Evolutionary conservation across 179 eudicot species (phyloP).

Genomic region (Beta corolliflora): DNA sequence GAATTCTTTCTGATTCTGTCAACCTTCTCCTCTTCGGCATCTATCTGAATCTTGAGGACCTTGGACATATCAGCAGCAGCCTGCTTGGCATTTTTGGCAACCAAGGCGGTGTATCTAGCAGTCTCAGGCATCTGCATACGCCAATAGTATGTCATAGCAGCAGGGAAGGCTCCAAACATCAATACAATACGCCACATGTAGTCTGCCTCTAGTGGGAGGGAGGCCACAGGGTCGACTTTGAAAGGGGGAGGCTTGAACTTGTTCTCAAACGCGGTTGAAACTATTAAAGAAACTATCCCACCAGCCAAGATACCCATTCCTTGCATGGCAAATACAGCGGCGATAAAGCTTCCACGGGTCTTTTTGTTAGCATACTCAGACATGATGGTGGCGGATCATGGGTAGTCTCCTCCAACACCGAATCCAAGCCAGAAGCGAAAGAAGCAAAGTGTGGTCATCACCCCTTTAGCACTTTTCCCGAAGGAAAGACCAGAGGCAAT

Average conservation of each 20-base stretch:
- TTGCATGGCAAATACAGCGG: constrained; percentile 26
- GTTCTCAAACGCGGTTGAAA: constrained; percentile 3
- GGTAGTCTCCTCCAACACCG: constrained; percentile 26
- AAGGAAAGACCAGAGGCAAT: constrained; percentile 23
- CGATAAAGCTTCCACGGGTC: constrained; percentile 20
- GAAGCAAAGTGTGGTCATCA: constrained; percentile 27
- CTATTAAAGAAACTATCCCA: constrained; percentile 6
- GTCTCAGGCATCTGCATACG: constrained; percentile 30
- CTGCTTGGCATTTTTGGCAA: constrained; percentile 18
- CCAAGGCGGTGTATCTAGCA: constrained; percentile 23
- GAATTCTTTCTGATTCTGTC: neutral
- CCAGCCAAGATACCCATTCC: constrained; percentile 19
- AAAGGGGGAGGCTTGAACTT: constrained; percentile 14
- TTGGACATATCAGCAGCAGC: constrained; percentile 21
- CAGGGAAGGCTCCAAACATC: constrained; percentile 19
- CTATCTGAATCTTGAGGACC: neutral
- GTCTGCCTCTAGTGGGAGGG: neutral
- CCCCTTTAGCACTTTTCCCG: constrained; percentile 3
- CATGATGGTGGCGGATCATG: constrained; percentile 26
- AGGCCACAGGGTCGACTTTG: neutral
- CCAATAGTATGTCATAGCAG: constrained; percentile 16
- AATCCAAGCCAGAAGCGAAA: constrained; percentile 27
- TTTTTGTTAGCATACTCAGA: constrained; percentile 24
- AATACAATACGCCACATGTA: constrained; percentile 14
- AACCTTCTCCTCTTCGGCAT: neutral